A percentile compares a stretch with the other conserved stretches of the same genome.
phyloP scores from a whole-genome alignment of 139 green algal genomes.

The Chlamydomonas sphaeroides region DNA sequence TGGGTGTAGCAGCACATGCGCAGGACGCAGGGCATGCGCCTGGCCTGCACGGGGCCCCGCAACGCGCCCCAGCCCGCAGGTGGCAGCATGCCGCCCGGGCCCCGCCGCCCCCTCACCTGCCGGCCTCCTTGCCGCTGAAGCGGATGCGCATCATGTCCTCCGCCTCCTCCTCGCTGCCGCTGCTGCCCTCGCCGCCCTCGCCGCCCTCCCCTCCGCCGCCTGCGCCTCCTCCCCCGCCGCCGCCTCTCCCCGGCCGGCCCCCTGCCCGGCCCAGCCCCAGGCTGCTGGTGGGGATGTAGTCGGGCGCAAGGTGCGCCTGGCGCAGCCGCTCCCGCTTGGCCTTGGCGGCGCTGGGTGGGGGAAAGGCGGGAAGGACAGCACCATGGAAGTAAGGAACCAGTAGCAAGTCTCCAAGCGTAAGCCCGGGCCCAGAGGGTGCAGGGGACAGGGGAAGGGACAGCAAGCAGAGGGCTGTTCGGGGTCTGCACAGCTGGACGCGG shows the following conservation, averaged over 20 bases:
- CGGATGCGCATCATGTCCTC: constrained; percentile 70
- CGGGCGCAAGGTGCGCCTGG: constrained; percentile 73
- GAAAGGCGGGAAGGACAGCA: no score
- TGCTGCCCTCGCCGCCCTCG: not conserved
- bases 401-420: no score
- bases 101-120: no score
- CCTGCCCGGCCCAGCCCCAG: constrained; percentile 17
- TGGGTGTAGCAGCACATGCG: no score
- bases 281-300: constrained; percentile 73
- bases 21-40: no score
- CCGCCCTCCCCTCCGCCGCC: constrained; percentile 14
- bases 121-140: constrained; percentile 58
- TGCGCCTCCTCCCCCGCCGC: not conserved
- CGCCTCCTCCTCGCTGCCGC: constrained; percentile 54
- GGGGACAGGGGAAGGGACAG: not conserved
- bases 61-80: no score
- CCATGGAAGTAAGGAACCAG: no score
- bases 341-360: constrained; percentile 69
- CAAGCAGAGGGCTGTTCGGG: not conserved
- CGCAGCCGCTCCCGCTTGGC: constrained; percentile 80
- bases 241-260: not conserved
- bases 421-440: no score
- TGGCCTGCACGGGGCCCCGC: no score
- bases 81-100: no score
- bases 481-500: no score